Evolutionary conservation across 441 rosid species (phyloP), one percentile per base, ranked within the genome.

Genomic region (Aleurites moluccanus): DNA sequence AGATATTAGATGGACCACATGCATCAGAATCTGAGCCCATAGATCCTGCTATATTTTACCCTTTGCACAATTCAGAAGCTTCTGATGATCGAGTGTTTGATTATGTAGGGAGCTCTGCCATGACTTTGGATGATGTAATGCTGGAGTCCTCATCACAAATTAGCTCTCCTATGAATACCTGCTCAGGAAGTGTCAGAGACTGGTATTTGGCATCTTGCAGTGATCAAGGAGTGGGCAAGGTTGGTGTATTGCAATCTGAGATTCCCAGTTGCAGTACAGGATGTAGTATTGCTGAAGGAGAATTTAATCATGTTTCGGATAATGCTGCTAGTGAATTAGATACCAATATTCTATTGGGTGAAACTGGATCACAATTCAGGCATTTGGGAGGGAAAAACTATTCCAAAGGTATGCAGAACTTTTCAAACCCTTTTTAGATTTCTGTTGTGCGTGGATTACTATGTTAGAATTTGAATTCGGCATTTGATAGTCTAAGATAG

Each of bases 141-240:
- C 35, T 81, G 72, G 88, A 83, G 65, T 44, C 70, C 15, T 62
- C 77, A 18, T 80, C 59, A 65, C 73, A 72, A 55, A 79, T 76
- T 70, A 72, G 74, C 80, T 85, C 83, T 66, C 81, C 77, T 20
- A 59, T 82, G 76, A 83, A 25, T 25, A 76, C 87, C 71, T 66
- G 77, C 75, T 85, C 89, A 73, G 86, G 85, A 55, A 83, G 88
- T 85, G 77, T 80, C 20, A 82, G 82, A 56, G 86, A 84, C 52
- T 84, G 86, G 85, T 75, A 50, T 83, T 72, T 78, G 0, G 70
- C 70, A 69, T 59, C 60, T 53, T 82, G 74, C 65, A 84, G 72
- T 67, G 79, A 76, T 80, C 82, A 69, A 63, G 77, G 64, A 53
- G 64, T 61, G 7, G 83, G 82, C 74, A 70, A 80, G 75, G 82